phyloP scores from a whole-genome alignment of 169 alveolate species.

The Plasmodium reichenowi region DNA sequence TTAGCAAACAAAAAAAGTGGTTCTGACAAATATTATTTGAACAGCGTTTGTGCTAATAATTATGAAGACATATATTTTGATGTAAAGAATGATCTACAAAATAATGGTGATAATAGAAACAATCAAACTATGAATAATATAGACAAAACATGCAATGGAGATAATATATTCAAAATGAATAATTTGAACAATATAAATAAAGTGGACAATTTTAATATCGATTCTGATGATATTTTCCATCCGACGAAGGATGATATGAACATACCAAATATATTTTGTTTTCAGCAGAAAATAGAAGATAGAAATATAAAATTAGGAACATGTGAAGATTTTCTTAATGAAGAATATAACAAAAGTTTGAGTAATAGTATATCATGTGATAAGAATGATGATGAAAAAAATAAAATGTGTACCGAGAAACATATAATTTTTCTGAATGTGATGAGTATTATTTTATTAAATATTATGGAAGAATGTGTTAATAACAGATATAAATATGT shows the following conservation, averaged over 20 bases:
- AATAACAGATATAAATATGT: constrained; percentile 35
- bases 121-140: not conserved
- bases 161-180: not conserved
- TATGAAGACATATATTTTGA: too few relatives aligned
- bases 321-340: too few relatives aligned
- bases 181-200: too few relatives aligned
- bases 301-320: too few relatives aligned
- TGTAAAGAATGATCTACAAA: not conserved
- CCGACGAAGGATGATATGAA: too few relatives aligned
- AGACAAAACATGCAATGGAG: not conserved
- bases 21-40: too few relatives aligned
- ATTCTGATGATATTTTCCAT: too few relatives aligned
- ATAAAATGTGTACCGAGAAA: not conserved
- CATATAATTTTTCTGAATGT: constrained; percentile 36
- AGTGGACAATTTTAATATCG: too few relatives aligned
- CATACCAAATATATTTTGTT: too few relatives aligned
- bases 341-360: too few relatives aligned
- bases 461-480: constrained; percentile 41
- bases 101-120: not conserved
- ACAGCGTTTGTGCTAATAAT: too few relatives aligned
- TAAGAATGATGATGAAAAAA: not conserved
- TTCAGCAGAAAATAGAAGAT: too few relatives aligned
- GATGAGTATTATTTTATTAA: constrained; percentile 21
- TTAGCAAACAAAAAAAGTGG: not conserved
- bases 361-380: not conserved